Percentiles rank a stretch among this genome's conserved stretches.
Evolutionary conservation across 2,329 filamentous ascomycete genomes (phyloP).

Genomic region (Pestalotiopsis sp.): DNA sequence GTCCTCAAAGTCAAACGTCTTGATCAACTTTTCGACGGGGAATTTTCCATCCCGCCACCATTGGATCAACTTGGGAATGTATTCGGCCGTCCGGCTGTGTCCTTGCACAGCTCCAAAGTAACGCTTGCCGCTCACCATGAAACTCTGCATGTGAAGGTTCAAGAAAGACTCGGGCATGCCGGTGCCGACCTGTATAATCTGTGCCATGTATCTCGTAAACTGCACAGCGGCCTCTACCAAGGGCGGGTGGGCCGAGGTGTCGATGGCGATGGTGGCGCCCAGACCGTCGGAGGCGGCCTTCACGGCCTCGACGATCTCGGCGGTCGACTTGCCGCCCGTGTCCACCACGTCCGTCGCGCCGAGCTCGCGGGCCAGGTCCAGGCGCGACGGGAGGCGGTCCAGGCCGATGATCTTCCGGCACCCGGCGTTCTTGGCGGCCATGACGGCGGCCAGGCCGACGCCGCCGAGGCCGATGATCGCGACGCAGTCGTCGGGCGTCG

Average conservation of each 20-base stretch:
- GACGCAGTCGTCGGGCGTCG: slow-evolving; percentile 11
- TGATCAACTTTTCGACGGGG: slow-evolving; percentile 20
- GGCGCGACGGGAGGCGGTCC: slow-evolving; percentile 69
- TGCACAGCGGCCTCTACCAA: slow-evolving; percentile 41
- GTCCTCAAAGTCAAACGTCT: slow-evolving; percentile 19
- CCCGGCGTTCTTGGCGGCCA: slow-evolving; percentile 12
- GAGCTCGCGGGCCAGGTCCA: slow-evolving; percentile 69
- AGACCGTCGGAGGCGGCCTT: slow-evolving; percentile 48
- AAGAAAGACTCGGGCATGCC: slow-evolving; percentile 45
- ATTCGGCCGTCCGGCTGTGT: slow-evolving; percentile 42
- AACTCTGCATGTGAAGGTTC: slow-evolving; percentile 42
- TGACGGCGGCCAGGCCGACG: slow-evolving; percentile 16
- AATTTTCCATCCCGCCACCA: slow-evolving; percentile 24
- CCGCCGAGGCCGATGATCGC: slow-evolving; percentile 16
- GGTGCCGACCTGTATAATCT: slow-evolving; percentile 52
- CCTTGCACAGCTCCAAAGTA: slow-evolving; percentile 43
- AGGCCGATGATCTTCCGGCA: slow-evolving; percentile 40
- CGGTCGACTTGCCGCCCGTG: slow-evolving; percentile 26
- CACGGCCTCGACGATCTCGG: slow-evolving; percentile 49
- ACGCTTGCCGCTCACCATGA: slow-evolving; percentile 49
- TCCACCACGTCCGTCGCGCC: slow-evolving; percentile 49
- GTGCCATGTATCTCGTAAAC: slow-evolving; percentile 45
- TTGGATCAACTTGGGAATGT: slow-evolving; percentile 26
- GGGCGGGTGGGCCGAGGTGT: slow-evolving; percentile 50
- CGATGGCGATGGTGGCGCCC: slow-evolving; percentile 48